These are phyloP conservation scores for Cercospora citrullina DNA, from an alignment of 2,329 filamentous ascomycete genomes.

Conservation along the genomic window DNA sequence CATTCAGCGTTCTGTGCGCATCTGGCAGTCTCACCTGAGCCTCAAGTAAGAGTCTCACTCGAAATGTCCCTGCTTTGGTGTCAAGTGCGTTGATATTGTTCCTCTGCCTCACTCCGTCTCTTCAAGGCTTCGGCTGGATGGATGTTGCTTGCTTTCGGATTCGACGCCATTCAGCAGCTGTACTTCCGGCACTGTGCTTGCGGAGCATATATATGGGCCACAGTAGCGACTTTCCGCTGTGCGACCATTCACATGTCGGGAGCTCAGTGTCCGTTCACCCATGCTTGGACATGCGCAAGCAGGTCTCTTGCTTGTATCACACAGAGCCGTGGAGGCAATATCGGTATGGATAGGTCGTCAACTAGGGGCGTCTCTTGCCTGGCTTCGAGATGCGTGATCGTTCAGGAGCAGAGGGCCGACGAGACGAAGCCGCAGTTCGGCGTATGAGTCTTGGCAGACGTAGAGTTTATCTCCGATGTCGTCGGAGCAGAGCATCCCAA, in stretches of 20 bases:
- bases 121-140: not conserved
- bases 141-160: not conserved
- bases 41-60: not conserved
- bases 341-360: not conserved
- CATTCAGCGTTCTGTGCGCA: not conserved
- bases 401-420: not conserved
- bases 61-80: not conserved
- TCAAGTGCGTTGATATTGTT: not conserved
- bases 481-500: constrained; percentile 1
- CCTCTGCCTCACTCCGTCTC: not conserved
- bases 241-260: not conserved
- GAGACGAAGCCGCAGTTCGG: not conserved
- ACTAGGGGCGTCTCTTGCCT: not conserved
- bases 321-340: not conserved
- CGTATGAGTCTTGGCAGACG: not conserved
- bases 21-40: not conserved
- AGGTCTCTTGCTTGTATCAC: not conserved
- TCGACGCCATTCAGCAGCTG: not conserved
- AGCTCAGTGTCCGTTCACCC: not conserved
- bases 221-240: not conserved
- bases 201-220: not conserved
- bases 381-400: not conserved
- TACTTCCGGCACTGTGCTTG: not conserved
- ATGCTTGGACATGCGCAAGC: not conserved
- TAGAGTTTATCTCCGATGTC: constrained; percentile 2